Conservation (phyloP, 2,329 filamentous ascomycete species). For the Monilinia aucupariae region DNA sequence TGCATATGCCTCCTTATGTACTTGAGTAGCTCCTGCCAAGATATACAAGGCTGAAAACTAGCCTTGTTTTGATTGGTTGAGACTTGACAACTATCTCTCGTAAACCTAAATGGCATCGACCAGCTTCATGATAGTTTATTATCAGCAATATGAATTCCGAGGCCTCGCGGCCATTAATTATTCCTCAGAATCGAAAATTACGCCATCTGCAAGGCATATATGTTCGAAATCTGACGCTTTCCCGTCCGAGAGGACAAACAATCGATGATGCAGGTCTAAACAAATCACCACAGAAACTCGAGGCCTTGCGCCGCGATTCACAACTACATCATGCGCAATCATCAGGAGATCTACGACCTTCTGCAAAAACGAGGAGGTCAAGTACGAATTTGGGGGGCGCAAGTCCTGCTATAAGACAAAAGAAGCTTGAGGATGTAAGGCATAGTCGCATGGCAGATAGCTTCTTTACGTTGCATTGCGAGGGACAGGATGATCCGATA, state of each 20-base stretch:
- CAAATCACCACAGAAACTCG: constrained; percentile 58
- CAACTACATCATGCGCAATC: constrained; percentile 53
- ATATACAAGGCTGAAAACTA: not conserved
- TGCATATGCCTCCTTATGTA: too few species aligned
- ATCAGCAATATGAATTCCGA: constrained; percentile 32
- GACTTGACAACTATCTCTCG: not conserved
- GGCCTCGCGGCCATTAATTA: constrained; percentile 43
- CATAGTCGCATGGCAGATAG: constrained; percentile 72
- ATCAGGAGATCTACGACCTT: constrained; percentile 44
- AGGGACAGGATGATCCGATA: constrained; percentile 62
- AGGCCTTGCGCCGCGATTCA: constrained; percentile 42
- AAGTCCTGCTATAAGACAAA: constrained; percentile 58
- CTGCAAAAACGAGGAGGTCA: constrained; percentile 46
- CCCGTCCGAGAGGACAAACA: constrained; percentile 51
- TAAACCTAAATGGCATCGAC: not conserved
- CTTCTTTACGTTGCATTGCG: constrained; percentile 79
- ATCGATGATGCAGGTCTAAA: constrained; percentile 73
- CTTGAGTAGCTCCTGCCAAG: not conserved
- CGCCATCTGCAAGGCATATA: constrained; percentile 84
- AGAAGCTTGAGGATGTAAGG: constrained; percentile 67
- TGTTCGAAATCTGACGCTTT: constrained; percentile 76
- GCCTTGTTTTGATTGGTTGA: constrained; percentile 7
- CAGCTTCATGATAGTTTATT: constrained; percentile 4
- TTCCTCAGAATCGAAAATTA: constrained; percentile 76
- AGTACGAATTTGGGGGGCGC: constrained; percentile 59